phyloP scores from a whole-genome alignment of 257 asterid genomes.

The Plectranthus barbatus region DNA sequence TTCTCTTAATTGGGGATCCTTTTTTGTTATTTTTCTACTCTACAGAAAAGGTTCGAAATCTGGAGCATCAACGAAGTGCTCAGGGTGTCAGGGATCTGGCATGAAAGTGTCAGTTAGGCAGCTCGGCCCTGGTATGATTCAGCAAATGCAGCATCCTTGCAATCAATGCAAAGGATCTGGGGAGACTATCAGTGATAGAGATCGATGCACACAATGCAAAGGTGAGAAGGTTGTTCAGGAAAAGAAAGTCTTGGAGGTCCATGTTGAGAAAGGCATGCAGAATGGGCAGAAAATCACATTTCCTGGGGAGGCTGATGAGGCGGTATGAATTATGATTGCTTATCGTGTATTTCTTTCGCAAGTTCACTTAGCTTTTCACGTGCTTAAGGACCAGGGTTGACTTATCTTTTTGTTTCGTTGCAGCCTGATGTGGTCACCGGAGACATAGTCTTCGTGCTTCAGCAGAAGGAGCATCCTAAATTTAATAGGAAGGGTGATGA shows the following conservation, averaged over 20 bases:
- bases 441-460: conserved; percentile 52
- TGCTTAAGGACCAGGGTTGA: neutral
- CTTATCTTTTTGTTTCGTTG: neutral
- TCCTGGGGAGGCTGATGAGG: conserved; percentile 53
- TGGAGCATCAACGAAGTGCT: conserved; percentile 35
- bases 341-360: neutral
- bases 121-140: conserved; percentile 53
- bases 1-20: neutral
- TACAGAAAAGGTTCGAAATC: too few species aligned
- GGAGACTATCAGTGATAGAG: conserved; percentile 40
- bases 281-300: too few species aligned
- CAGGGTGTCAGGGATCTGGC: conserved; percentile 46
- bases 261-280: conserved; percentile 53
- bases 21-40: neutral
- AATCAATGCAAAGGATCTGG: conserved; percentile 45
- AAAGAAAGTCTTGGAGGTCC: conserved; percentile 50
- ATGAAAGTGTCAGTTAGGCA: too few species aligned
- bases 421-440: conserved; percentile 56
- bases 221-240: too few species aligned
- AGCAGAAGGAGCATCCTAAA: conserved; percentile 44
- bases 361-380: neutral
- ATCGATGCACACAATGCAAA: conserved; percentile 43
- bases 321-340: conserved; percentile 30
- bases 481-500: conserved; percentile 47
- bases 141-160: too few species aligned